phyloP scores from a whole-genome alignment of 192 early-diverging fungal species.

The Linnemannia schmuckeri region DNA sequence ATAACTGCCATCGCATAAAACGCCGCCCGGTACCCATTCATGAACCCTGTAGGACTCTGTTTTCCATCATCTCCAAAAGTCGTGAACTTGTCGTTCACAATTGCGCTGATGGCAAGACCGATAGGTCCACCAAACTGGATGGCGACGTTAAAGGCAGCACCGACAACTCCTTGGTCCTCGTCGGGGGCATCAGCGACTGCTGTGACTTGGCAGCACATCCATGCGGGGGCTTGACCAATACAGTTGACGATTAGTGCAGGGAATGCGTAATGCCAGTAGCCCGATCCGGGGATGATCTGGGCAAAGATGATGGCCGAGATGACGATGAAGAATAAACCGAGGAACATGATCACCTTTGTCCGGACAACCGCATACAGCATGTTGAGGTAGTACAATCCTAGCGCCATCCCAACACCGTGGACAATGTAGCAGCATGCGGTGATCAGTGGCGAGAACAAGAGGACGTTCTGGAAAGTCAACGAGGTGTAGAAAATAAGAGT shows the following conservation, averaged over 20 bases:
- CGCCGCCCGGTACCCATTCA: slow-evolving; percentile 11
- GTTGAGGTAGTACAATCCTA: slow-evolving; percentile 39
- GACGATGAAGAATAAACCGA: slow-evolving; percentile 31
- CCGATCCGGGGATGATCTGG: slow-evolving; percentile 15
- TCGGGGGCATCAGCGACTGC: slow-evolving; percentile 42
- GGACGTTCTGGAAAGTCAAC: slow-evolving; percentile 61
- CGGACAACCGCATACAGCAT: slow-evolving; percentile 10
- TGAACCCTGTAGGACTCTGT: neutral
- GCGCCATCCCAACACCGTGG: slow-evolving; percentile 50
- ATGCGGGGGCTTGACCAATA: slow-evolving; percentile 30
- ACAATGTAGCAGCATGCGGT: slow-evolving; percentile 63
- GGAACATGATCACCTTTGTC: slow-evolving; percentile 42
- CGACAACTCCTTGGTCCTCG: slow-evolving; percentile 54
- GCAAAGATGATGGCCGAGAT: slow-evolving; percentile 28
- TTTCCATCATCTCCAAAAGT: neutral
- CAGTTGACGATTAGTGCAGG: slow-evolving; percentile 52
- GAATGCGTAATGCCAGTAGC: slow-evolving; percentile 52
- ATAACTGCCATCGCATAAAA: slow-evolving; percentile 21
- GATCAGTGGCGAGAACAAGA: slow-evolving; percentile 52
- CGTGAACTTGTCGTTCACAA: neutral
- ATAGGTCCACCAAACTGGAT: slow-evolving; percentile 50
- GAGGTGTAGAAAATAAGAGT: slow-evolving; percentile 59
- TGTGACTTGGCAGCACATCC: slow-evolving; percentile 56
- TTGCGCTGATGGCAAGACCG: neutral
- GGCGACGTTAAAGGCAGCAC: slow-evolving; percentile 53